A percentile compares a stretch with the other conserved stretches of the same genome.
Evolutionary conservation across 1,284 basidiomycete species (phyloP).

Genomic region (Microbotryum scabiosae): DNA sequence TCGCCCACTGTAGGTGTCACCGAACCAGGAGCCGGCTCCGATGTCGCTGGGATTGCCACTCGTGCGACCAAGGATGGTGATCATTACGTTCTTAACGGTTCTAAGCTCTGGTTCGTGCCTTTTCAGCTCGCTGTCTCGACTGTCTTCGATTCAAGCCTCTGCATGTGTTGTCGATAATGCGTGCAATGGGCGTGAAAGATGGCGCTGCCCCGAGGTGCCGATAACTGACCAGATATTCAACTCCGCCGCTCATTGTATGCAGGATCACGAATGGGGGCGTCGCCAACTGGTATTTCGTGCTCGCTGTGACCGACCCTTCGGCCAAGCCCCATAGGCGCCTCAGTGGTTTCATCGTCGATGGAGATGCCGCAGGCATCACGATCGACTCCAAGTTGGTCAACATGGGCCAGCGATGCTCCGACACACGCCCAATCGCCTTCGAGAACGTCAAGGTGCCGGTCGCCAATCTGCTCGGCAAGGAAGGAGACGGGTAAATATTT

Average conservation of each 20-base stretch:
- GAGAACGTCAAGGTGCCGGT: conserved; percentile 39
- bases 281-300: conserved; percentile 50
- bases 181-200: too few relatives aligned
- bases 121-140: neutral
- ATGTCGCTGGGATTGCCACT: conserved; percentile 47
- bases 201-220: conserved; percentile 22
- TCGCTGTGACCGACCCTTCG: conserved; percentile 47
- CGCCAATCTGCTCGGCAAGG: conserved; percentile 47
- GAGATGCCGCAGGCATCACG: conserved; percentile 45
- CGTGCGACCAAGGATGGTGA: conserved; percentile 48
- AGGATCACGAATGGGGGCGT: conserved; percentile 38
- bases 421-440: conserved; percentile 51
- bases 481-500: conserved; percentile 42
- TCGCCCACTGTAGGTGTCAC: conserved; percentile 35
- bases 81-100: conserved; percentile 47
- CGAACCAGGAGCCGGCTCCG: conserved; percentile 49
- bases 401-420: conserved; percentile 52
- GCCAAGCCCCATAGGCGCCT: conserved; percentile 46
- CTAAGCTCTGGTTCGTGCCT: conserved; percentile 46
- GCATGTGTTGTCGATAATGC: too few relatives aligned
- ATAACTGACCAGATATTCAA: too few relatives aligned
- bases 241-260: neutral
- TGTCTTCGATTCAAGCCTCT: too few relatives aligned
- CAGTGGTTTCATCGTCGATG: conserved; percentile 52
- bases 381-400: conserved; percentile 51